These are phyloP conservation scores for Elongisporangium undulatum DNA, from an alignment of 352 stramenopile genomes.

Conservation along the genomic window DNA sequence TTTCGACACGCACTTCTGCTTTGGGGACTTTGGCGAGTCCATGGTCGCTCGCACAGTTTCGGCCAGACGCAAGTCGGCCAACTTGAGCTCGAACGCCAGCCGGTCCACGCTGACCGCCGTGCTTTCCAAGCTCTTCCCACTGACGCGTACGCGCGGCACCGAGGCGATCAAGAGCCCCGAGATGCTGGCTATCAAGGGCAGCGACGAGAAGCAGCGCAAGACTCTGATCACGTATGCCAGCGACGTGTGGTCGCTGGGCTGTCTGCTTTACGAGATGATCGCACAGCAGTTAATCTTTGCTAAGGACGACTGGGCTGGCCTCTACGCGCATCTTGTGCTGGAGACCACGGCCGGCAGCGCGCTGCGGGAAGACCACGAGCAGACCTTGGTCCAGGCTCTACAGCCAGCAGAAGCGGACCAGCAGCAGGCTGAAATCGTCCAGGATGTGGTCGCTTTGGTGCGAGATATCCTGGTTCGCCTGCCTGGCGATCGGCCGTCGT, in stretches of 20 bases:
- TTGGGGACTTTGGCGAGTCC: slow-evolving; percentile 74
- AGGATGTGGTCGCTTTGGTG: slow-evolving; percentile 17
- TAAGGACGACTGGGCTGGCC: slow-evolving; percentile 50
- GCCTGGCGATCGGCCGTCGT: slow-evolving; percentile 16
- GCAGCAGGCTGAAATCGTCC: slow-evolving; percentile 15
- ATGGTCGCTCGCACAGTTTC: slow-evolving; percentile 16
- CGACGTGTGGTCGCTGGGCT: slow-evolving; percentile 72
- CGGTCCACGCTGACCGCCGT: background rate
- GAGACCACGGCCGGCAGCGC: slow-evolving; percentile 17
- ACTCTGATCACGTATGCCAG: slow-evolving; percentile 34
- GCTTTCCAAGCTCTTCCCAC: slow-evolving; percentile 3
- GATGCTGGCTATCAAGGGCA: slow-evolving; percentile 49
- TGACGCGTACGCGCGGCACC: slow-evolving; percentile 52
- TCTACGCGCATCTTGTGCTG: slow-evolving; percentile 58
- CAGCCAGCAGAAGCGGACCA: slow-evolving; percentile 23
- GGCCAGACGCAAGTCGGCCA: slow-evolving; percentile 1
- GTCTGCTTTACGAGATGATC: slow-evolving; percentile 66
- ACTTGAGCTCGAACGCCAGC: background rate
- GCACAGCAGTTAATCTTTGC: slow-evolving; percentile 64
- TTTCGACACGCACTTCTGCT: slow-evolving; percentile 31
- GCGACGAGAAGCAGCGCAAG: slow-evolving; percentile 6
- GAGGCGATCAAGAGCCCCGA: slow-evolving; percentile 79
- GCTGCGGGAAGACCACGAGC: slow-evolving; percentile 34
- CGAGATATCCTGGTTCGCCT: slow-evolving; percentile 26
- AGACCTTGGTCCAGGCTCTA: slow-evolving; percentile 27